Base-by-base conservation (phyloP, 1,284 basidiomycete genomes). In the Phellopilus nigrolimitatus region DNA sequence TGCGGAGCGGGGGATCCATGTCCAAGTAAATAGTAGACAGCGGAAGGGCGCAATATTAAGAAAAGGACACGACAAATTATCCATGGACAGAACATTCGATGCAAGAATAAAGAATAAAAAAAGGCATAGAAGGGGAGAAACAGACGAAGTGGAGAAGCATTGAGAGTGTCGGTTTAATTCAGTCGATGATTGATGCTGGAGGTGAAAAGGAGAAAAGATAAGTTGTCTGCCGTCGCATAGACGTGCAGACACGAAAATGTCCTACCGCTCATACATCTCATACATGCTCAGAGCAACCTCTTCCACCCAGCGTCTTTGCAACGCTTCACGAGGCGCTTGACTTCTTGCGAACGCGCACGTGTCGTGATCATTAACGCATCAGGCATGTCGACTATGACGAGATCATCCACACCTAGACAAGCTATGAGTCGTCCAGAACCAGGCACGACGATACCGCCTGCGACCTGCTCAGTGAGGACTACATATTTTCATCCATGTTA, bases 341-440 rank as follows among this genome's bases (percentile, higher is more conserved):
- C 88, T 64, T 91, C 88, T 62, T 91, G 88, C 24, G 86, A 88
- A 43, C 88, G 83, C 21, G 88, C 88, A 50, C 88, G 83, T 2
- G 88, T 91, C n/a, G 88, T 91, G 55, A 91, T 84, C 43, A 91
- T 79, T 28, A 91, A 70, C 10, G 87, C 89, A 64, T 91, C 88
- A 4, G 88, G 84, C 80, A 90, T 90, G 64, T 91, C 88, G 44
- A 91, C 88, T 55, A 91, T 86, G 56, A 91, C 84, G 51, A 91
- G 72, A 67, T 91, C 88, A 65, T 91, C 88, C 34, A 91, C 88
- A 3, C 88, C 88, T 8, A 91, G 72, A 62, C 85, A 85, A 4
- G 88, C 72, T 38, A 91, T 80, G 46, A 90, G 73, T 37, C 88
- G 78, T 27, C 87, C 88, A 15, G 87, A 89, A 12, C 83, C 86